Evolutionary conservation across 192 early-diverging fungal species (phyloP), one percentile per base, ranked within the genome.

Genomic region (Backusella circina): DNA sequence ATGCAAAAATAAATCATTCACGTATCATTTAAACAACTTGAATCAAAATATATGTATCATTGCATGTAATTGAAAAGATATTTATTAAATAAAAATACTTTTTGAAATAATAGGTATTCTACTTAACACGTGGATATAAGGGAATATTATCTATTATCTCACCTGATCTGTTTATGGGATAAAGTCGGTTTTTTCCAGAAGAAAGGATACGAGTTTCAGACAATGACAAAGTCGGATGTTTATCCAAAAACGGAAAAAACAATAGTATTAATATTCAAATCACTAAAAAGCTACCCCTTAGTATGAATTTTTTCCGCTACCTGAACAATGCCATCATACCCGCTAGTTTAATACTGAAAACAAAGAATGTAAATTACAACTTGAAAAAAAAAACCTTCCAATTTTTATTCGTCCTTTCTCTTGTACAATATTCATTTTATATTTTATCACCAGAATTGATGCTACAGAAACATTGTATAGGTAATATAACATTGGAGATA

Each of bases 291-390:
- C 12, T 61, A 23, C 54, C 54, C 54, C 3, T 61, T 61, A 3
- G 1, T 13, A 28, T 12, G 12, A 54, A 54, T 61, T 61, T 61
- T 61, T 61, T 61, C 54, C 54, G 54, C 26, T 61, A n/a, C 51
- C 18, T 54, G 9, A 8, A 54, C 21, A 54, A 23, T 54, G 21
- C 10, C 21, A 23, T 21, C 51, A 54, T 23, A 10, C 18, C 21
- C 54, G 54, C 54, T 30, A 61, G 54, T 61, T 61, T 61, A 61
- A 61, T 61, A 61, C 54, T 26, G 54, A 61, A 61, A 61, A 61
- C 54, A 61, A 61, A 61, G 54, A 61, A 61, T 61, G 54, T 61
- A 61, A 28, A 61, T 61, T 28, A 30, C 23, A 61, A 61, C 54
- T 61, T 61, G 54, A 61, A 61, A 61, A 57, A 57, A 57, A 28